Conservation (phyloP, 169 alveolate genomes). For the Plasmodium relictum region DNA sequence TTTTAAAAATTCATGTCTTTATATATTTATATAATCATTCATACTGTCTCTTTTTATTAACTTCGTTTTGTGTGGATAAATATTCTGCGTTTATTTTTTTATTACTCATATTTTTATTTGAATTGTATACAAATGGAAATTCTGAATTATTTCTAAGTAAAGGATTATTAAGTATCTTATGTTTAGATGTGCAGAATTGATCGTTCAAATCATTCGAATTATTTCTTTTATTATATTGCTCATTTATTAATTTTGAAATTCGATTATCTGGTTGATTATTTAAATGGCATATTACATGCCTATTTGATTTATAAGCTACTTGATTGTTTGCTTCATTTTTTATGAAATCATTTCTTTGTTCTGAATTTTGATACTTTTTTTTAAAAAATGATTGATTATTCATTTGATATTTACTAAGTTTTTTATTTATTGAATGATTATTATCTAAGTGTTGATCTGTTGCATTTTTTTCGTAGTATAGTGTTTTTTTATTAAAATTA, state of each 20-base stretch:
- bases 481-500: slow-evolving; percentile 21
- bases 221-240: slow-evolving; percentile 26
- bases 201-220: slow-evolving; percentile 26
- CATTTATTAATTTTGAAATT: slow-evolving; percentile 24
- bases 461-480: slow-evolving; percentile 3
- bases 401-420: not conserved
- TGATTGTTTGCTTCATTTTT: slow-evolving; percentile 15
- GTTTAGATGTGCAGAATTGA: slow-evolving; percentile 3
- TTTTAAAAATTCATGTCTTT: no score
- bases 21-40: no score
- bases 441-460: slow-evolving; percentile 20
- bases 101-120: slow-evolving; percentile 16
- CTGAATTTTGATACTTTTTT: slow-evolving; percentile 20
- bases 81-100: slow-evolving; percentile 6
- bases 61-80: slow-evolving; percentile 19
- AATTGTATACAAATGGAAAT: not conserved
- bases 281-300: not conserved
- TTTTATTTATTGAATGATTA: slow-evolving; percentile 7
- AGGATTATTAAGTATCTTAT: slow-evolving; percentile 5
- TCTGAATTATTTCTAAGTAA: slow-evolving; percentile 16
- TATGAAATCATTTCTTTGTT: slow-evolving; percentile 15
- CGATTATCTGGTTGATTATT: slow-evolving; percentile 18
- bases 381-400: slow-evolving; percentile 14
- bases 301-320: slow-evolving; percentile 12
- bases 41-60: no score